Evolutionary conservation across 768 basidiomycete species (phyloP).

Genomic region (Suillus brevipes): DNA sequence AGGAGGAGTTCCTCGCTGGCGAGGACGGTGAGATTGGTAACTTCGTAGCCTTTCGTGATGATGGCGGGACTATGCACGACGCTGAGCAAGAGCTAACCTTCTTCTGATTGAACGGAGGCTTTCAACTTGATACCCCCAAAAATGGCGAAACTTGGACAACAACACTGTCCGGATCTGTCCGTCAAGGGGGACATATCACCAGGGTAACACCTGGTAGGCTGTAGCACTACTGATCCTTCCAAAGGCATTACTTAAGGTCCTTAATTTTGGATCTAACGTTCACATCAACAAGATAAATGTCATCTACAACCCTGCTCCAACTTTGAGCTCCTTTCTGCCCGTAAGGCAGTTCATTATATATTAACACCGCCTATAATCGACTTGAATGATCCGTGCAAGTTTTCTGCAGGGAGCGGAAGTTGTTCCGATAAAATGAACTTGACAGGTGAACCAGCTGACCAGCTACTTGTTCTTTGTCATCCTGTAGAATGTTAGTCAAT

Average conservation of each 20-base stretch:
- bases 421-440: not conserved
- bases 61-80: not conserved
- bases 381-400: not conserved
- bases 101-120: not conserved
- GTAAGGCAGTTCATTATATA: not conserved
- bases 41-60: not conserved
- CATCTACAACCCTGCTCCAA: constrained; percentile 4
- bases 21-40: constrained; percentile 7
- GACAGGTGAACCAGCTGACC: not conserved
- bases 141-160: constrained; percentile 11
- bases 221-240: not conserved
- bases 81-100: not conserved
- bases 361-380: not conserved
- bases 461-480: constrained; percentile 45
- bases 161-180: constrained; percentile 31
- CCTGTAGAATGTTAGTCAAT: constrained; percentile 23
- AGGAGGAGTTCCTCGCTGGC: constrained; percentile 5
- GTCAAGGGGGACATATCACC: constrained; percentile 24
- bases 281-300: constrained; percentile 1
- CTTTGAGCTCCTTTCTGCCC: not conserved
- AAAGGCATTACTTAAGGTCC: not conserved
- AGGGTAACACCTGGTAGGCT: constrained; percentile 25
- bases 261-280: constrained; percentile 7
- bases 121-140: constrained; percentile 6
- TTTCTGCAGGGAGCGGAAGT: not conserved